phyloP scores from a whole-genome alignment of 2,329 filamentous ascomycete genomes.

The Talaromyces sp. region DNA sequence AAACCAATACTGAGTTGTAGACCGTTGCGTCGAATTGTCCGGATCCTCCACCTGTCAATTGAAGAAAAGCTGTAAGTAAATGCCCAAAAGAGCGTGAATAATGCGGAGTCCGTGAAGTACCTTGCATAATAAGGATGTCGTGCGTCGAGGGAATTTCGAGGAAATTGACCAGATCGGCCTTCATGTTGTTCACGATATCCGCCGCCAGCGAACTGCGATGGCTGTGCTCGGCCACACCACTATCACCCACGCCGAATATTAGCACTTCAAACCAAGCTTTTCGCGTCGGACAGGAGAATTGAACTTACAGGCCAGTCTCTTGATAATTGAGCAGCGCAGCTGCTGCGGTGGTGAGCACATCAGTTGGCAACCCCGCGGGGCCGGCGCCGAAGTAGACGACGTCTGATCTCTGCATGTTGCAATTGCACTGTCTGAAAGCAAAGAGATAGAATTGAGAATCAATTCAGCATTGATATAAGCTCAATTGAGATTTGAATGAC shows the following conservation, averaged over 20 bases:
- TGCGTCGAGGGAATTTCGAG: slow-evolving; percentile 84
- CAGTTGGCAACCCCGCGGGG: slow-evolving; percentile 78
- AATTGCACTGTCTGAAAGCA: background rate
- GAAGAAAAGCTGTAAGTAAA: slow-evolving; percentile 30
- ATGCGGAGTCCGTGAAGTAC: slow-evolving; percentile 48
- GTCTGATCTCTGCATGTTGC: slow-evolving; percentile 54
- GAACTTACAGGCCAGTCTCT: slow-evolving; percentile 61
- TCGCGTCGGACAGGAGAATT: background rate
- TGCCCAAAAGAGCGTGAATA: too few relatives aligned
- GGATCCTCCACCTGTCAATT: slow-evolving; percentile 60
- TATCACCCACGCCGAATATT: background rate
- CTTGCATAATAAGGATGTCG: slow-evolving; percentile 74
- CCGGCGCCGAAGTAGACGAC: slow-evolving; percentile 88
- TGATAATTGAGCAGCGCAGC: slow-evolving; percentile 78
- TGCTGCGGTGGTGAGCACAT: slow-evolving; percentile 73
- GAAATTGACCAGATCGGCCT: slow-evolving; percentile 67
- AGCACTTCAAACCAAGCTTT: background rate
- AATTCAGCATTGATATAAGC: background rate
- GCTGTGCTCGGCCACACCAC: slow-evolving; percentile 80
- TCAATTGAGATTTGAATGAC: background rate
- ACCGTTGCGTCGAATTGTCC: slow-evolving; percentile 80
- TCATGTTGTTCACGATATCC: slow-evolving; percentile 74
- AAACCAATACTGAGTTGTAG: slow-evolving; percentile 79
- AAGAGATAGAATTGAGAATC: background rate
- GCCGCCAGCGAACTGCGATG: slow-evolving; percentile 78